Percentiles rank a stretch among this genome's conserved stretches.
Evolutionary conservation across 2,329 filamentous ascomycete species (phyloP).

Genomic region (Microsporum ferrugineum): DNA sequence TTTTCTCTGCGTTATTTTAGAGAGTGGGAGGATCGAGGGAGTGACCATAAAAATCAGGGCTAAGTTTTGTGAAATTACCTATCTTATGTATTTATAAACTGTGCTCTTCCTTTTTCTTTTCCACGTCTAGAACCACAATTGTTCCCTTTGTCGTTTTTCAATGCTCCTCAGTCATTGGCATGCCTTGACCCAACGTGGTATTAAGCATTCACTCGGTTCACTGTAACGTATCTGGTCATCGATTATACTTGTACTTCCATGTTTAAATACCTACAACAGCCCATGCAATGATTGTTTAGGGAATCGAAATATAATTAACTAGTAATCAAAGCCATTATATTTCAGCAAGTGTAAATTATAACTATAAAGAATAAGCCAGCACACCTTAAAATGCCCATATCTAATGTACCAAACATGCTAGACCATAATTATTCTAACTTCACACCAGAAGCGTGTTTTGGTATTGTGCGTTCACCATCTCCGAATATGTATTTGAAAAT

Average conservation of each 20-base stretch:
- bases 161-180: not conserved
- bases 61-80: conserved; percentile 5
- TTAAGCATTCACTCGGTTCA: not conserved
- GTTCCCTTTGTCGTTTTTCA: not conserved
- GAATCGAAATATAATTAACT: too few species aligned
- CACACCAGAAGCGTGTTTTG: not conserved
- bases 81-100: conserved; percentile 5
- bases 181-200: not conserved
- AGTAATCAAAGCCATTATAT: too few species aligned
- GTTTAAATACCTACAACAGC: too few species aligned
- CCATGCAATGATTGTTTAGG: too few species aligned
- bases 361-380: too few species aligned
- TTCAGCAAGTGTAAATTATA: too few species aligned
- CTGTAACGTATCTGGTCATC: not conserved
- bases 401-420: too few species aligned
- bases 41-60: conserved; percentile 5
- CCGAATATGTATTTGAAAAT: conserved; percentile 61
- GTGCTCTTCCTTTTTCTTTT: conserved; percentile 3
- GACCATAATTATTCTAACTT: not conserved
- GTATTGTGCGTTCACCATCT: conserved; percentile 63
- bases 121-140: conserved; percentile 3
- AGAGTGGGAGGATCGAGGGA: not conserved
- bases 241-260: not conserved
- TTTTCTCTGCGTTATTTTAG: conserved; percentile 2
- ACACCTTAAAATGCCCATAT: too few species aligned